A percentile compares a stretch with the other conserved stretches of the same genome.
Evolutionary conservation across 2,329 filamentous ascomycete species (phyloP).

Genomic region (Juglanconis sp.): DNA sequence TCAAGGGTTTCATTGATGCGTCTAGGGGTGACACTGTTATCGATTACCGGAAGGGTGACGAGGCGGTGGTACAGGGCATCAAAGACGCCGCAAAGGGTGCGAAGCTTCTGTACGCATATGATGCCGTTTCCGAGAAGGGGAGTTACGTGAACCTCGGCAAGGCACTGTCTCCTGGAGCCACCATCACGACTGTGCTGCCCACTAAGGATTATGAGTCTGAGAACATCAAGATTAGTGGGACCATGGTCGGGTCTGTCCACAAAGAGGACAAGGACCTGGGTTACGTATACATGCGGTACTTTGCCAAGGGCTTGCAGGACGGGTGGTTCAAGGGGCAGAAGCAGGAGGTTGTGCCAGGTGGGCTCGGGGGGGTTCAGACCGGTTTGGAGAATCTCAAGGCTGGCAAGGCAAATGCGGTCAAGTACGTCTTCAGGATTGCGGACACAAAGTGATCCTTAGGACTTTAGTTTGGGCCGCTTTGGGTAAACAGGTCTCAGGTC

Average conservation of each 20-base stretch:
- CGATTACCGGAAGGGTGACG: constrained; percentile 58
- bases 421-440: constrained; percentile 55
- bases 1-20: constrained; percentile 49
- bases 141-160: constrained; percentile 42
- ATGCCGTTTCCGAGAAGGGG: constrained; percentile 54
- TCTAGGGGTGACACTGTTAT: constrained; percentile 55
- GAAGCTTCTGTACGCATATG: constrained; percentile 50
- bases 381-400: constrained; percentile 53
- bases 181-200: constrained; percentile 37
- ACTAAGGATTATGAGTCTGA: constrained; percentile 26
- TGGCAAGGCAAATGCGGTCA: constrained; percentile 60
- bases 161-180: constrained; percentile 37
- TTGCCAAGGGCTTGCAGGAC: constrained; percentile 41
- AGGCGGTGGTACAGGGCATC: constrained; percentile 44
- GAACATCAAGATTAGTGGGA: constrained; percentile 21
- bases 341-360: constrained; percentile 50
- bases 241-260: constrained; percentile 30
- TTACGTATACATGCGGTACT: constrained; percentile 28
- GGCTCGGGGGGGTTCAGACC: constrained; percentile 49
- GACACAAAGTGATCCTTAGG: constrained; percentile 25
- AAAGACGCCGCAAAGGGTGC: constrained; percentile 37
- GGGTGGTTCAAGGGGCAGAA: constrained; percentile 50
- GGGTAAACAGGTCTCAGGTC: no score
- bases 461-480: not conserved
- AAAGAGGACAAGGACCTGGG: constrained; percentile 31